These are phyloP conservation scores for Buddleja alternifolia DNA, from an alignment of 257 asterid genomes.

Conservation along the genomic window DNA sequence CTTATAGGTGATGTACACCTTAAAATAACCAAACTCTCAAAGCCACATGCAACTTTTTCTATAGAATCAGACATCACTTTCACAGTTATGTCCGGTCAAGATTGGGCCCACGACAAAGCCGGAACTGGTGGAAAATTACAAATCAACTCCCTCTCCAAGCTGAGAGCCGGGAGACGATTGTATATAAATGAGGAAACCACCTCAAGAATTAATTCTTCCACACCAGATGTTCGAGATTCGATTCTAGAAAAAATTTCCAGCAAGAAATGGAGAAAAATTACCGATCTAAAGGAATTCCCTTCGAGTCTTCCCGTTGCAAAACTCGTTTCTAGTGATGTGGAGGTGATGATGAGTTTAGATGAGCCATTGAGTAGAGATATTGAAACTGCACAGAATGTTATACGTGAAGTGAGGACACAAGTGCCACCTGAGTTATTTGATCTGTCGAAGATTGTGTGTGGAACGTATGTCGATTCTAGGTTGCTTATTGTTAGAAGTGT, in stretches of 20 bases:
- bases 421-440: slow-evolving; percentile 86
- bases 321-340: slow-evolving; percentile 61
- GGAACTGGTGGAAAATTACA: slow-evolving; percentile 68
- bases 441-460: slow-evolving; percentile 77
- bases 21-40: slow-evolving; percentile 53
- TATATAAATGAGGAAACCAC: slow-evolving; percentile 61
- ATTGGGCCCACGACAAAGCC: slow-evolving; percentile 85
- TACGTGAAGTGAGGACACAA: slow-evolving; percentile 69
- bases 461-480: slow-evolving; percentile 86
- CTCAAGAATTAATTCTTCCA: slow-evolving; percentile 34
- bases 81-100: slow-evolving; percentile 54
- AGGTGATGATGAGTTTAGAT: slow-evolving; percentile 58
- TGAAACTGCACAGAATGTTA: slow-evolving; percentile 50
- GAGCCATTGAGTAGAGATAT: slow-evolving; percentile 51
- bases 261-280: slow-evolving; percentile 72
- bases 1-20: slow-evolving; percentile 76
- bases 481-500: slow-evolving; percentile 70
- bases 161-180: slow-evolving; percentile 84
- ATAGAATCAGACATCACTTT: slow-evolving; percentile 63
- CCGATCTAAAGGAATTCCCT: slow-evolving; percentile 71
- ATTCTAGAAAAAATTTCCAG: slow-evolving; percentile 57
- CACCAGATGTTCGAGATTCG: slow-evolving; percentile 50
- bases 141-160: slow-evolving; percentile 49
- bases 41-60: slow-evolving; percentile 60
- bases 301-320: slow-evolving; percentile 84